These are phyloP conservation scores for Tranzscheliella williamsii DNA, from an alignment of 1,284 basidiomycete species.

Conservation along the genomic window DNA sequence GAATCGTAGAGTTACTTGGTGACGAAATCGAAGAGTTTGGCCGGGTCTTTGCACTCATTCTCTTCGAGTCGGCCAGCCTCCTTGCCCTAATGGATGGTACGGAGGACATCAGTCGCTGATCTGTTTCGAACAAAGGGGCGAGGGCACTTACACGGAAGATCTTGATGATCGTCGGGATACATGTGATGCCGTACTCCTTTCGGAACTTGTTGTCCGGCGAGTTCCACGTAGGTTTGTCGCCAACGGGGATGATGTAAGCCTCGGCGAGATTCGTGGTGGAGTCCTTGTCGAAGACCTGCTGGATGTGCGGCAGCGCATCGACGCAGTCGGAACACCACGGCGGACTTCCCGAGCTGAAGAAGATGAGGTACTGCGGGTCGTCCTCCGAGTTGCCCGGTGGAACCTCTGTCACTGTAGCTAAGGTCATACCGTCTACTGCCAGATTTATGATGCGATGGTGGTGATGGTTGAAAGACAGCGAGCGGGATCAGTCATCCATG, in stretches of 20 bases:
- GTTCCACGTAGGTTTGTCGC: slow-evolving; percentile 30
- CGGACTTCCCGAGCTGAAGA: slow-evolving; percentile 40
- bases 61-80: slow-evolving; percentile 39
- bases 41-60: slow-evolving; percentile 28
- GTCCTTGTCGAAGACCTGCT: slow-evolving; percentile 24
- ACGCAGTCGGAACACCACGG: slow-evolving; percentile 51
- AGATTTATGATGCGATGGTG: too few relatives aligned
- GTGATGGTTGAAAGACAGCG: too few relatives aligned
- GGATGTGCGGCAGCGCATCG: slow-evolving; percentile 28
- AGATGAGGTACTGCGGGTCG: slow-evolving; percentile 28
- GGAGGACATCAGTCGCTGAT: too few relatives aligned
- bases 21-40: slow-evolving; percentile 22
- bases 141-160: slow-evolving; percentile 19
- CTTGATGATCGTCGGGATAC: slow-evolving; percentile 40
- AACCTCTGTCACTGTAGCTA: slow-evolving; percentile 12
- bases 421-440: slow-evolving; percentile 23
- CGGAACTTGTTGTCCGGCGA: slow-evolving; percentile 31
- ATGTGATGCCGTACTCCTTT: slow-evolving; percentile 28
- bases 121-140: not conserved
- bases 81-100: slow-evolving; percentile 20
- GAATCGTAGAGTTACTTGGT: slow-evolving; percentile 1
- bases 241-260: slow-evolving; percentile 33
- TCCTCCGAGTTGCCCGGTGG: not conserved
- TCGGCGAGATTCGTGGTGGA: slow-evolving; percentile 2
- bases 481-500: too few relatives aligned